These are phyloP conservation scores for Leccinum pachyderme DNA, from an alignment of 1,284 basidiomycete genomes.

Conservation along the genomic window DNA sequence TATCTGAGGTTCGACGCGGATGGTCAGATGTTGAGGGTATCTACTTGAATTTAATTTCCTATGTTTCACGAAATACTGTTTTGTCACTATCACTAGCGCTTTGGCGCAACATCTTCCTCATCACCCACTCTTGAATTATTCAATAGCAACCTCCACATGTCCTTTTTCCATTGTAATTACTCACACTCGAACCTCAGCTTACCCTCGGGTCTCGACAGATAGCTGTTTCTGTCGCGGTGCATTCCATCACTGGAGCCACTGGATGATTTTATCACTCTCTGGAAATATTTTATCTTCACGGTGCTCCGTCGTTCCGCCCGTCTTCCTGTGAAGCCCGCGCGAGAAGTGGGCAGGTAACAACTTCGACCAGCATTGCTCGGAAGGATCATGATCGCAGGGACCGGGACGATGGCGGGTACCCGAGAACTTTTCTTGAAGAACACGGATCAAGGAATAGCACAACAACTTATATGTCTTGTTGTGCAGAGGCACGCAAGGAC, in stretches of 20 bases:
- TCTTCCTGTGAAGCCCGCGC: background rate
- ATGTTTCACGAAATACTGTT: background rate
- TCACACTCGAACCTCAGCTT: background rate
- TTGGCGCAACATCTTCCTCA: background rate
- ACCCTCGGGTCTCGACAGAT: background rate
- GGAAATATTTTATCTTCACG: background rate
- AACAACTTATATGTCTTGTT: background rate
- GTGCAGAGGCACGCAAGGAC: background rate
- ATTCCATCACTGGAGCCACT: background rate
- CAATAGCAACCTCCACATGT: background rate
- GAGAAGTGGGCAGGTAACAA: background rate
- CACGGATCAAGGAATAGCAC: background rate
- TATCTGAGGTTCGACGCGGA: constrained; percentile 15
- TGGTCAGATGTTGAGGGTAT: constrained; percentile 7
- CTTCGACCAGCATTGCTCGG: background rate
- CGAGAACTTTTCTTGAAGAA: background rate
- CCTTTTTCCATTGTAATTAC: background rate
- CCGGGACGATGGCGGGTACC: background rate
- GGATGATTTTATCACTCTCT: background rate
- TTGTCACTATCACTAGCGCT: constrained; percentile 6
- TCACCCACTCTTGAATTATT: background rate
- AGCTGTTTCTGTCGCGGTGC: background rate
- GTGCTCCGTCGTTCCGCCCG: background rate
- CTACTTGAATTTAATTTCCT: background rate
- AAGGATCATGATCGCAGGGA: background rate